Base-by-base conservation (phyloP, 139 green algal species). In the Auxenochlorella protothecoides region DNA sequence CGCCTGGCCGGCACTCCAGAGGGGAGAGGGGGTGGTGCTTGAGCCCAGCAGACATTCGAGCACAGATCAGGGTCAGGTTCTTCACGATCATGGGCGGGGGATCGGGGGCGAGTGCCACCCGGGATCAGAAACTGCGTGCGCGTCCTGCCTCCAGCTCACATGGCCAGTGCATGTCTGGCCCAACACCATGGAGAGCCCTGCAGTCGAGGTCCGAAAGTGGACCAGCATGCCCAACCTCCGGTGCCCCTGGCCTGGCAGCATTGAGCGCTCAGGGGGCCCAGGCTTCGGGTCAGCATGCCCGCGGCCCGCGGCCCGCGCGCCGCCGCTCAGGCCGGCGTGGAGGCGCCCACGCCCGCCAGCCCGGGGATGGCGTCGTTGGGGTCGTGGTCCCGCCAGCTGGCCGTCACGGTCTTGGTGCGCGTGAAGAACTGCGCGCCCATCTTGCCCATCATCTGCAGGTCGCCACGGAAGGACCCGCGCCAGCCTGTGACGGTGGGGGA, bases 391-490 rank as follows among this genome's bases (percentile, higher is more conserved):
- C 70, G 73, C 94, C 94, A 98, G 68, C 85, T 86, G 59, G 87
- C 72, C 2, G 92, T 98, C 6, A 98, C 80, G 0, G 93, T 98
- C 86, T 98, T 98, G 53, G 84, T 85, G 66, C 93, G 87, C 0
- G 94, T 98, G 79, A 88, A 98, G 70, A 98, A 98, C 60, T 76
- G 71, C 64, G 68, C 71, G 2, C 64, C 64, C 71, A 76, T 76
- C 64, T 64, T 64, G 44, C 68, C 67, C 83, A 94, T 94, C 81
- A 92, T 92, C 81, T 93, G 89, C 69, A 96, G 77, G 78, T 96
- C 92, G 44, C 92, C 90, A n/a, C 74, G 59, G 65, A 98, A 97
- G 6, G 89, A 96, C 54, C 85, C 94, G 4, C 91, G 79, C 86
- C 88, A 98, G 56, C 81, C 80, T 71, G 27, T 44, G 27, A 44